Base-by-base conservation (phyloP, 495 filamentous ascomycete genomes). In the Penicillium egyptiacum region DNA sequence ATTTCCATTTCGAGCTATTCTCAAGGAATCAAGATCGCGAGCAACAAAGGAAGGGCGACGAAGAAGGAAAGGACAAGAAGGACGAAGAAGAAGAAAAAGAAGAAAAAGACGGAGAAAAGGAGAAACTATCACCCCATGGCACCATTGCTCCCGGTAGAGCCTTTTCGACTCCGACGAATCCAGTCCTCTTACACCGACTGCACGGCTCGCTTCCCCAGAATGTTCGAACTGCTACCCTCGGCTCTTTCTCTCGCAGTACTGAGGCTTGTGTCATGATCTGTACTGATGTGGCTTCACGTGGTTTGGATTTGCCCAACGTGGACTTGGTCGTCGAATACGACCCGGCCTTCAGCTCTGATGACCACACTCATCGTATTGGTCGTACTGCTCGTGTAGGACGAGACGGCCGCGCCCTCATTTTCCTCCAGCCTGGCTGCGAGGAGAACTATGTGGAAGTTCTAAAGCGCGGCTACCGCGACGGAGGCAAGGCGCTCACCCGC, bases 321-420 rank as follows among this genome's bases (percentile, higher is more conserved):
- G 94, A 98, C 63, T 80, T 96, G 17, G 88, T 97, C 30, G 81
- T 98, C 55, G 93, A 98, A 68, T 97, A 94, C 69, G 94, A 97
- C 66, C 92, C 94, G 0, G 87, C 94, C 5, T 97, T 96, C 75
- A 89, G 86, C 63, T 81, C 87, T 3, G 86, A 92, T 50, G 94
- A 98, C 61, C 94, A 98, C 69, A 77, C 96, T 3, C 94, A 98
- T 66, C 88, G 94, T 43, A 89, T 98, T 57, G 94, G 94, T 41
- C 89, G 94, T 66, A 98, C 94, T 17, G 94, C 94, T 8, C 88
- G 94, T 76, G 88, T 95, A 0, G 94, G 94, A 19, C 89, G 88
- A 3, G 81, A 90, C 42, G 94, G 94, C n/a, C 86, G 90, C 49
- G 91, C 94, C 0, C 75, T 87, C 0, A 86, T 97, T 50, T 97